Conservation (phyloP, 2,329 filamentous ascomycete species). For the Pseudogymnoascus sp. region DNA sequence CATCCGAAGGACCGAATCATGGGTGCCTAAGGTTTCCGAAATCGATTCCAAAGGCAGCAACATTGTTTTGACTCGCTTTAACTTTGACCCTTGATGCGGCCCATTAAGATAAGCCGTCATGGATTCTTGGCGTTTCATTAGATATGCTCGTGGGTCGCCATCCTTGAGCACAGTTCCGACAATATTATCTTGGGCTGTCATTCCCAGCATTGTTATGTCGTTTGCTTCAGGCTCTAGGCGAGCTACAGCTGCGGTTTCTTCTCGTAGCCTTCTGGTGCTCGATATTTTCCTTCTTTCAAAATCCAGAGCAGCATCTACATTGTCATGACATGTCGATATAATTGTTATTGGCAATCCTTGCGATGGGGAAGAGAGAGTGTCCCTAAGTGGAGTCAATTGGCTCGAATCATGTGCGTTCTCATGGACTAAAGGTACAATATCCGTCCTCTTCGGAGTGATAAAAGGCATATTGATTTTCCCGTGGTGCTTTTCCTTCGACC, state of each 20-base stretch:
- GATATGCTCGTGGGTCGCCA: constrained; percentile 26
- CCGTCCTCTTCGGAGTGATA: constrained; percentile 16
- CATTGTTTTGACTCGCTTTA: constrained; percentile 22
- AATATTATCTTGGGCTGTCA: neutral
- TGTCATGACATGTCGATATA: constrained; percentile 8
- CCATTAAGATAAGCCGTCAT: constrained; percentile 13
- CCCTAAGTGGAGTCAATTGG: neutral
- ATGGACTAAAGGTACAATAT: neutral
- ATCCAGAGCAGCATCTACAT: constrained; percentile 28
- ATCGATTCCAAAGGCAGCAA: constrained; percentile 26
- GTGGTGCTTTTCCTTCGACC: neutral
- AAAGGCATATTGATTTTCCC: constrained; percentile 22
- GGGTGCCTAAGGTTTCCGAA: constrained; percentile 18
- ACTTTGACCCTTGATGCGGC: constrained; percentile 15
- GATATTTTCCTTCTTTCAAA: constrained; percentile 27
- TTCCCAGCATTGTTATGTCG: neutral
- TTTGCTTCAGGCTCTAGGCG: neutral
- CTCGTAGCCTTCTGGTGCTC: constrained; percentile 23
- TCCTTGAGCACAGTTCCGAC: constrained; percentile 18
- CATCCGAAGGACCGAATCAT: constrained; percentile 19
- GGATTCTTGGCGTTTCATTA: constrained; percentile 26
- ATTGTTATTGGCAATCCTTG: neutral
- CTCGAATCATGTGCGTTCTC: neutral
- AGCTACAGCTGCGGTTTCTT: constrained; percentile 16
- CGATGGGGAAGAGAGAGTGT: neutral